phyloP scores from a whole-genome alignment of 768 basidiomycete genomes.

The Hirschioporus abietinus region DNA sequence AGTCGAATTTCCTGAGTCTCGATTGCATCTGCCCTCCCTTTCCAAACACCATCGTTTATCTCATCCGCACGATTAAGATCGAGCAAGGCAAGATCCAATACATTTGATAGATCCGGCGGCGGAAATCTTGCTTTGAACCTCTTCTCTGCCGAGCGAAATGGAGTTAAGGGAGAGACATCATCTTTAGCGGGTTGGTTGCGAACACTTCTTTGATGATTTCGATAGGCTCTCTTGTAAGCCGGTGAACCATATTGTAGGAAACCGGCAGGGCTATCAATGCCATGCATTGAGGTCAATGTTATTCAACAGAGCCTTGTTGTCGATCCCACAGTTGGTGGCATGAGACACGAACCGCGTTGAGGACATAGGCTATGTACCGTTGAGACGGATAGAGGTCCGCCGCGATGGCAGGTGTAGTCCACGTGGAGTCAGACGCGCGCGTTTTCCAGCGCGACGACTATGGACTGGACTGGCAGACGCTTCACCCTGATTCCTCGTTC shows the following conservation, averaged over 20 bases:
- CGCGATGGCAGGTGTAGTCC: too few species aligned
- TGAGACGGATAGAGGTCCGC: too few species aligned
- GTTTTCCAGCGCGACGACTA: too few species aligned
- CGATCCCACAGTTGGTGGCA: not conserved
- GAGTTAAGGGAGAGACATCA: slow-evolving; percentile 55
- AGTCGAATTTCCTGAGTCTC: slow-evolving; percentile 28
- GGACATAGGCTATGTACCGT: not conserved
- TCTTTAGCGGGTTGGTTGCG: slow-evolving; percentile 16
- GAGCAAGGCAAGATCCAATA: slow-evolving; percentile 60
- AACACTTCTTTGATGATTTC: not conserved
- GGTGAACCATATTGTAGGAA: not conserved
- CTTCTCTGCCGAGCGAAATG: slow-evolving; percentile 77
- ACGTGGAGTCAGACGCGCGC: too few species aligned
- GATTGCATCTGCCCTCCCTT: slow-evolving; percentile 35
- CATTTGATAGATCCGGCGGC: slow-evolving; percentile 63
- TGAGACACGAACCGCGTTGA: not conserved
- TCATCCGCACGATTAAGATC: slow-evolving; percentile 37
- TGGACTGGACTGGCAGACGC: too few species aligned
- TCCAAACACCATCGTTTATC: slow-evolving; percentile 41
- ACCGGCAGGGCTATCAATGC: not conserved
- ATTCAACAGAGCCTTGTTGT: not conserved
- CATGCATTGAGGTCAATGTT: not conserved
- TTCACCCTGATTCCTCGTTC: too few species aligned
- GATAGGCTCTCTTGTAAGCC: slow-evolving; percentile 1
- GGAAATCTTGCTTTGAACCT: slow-evolving; percentile 75